These are phyloP conservation scores for Paramecium pentaurelia DNA, from an alignment of 73 alveolate genomes.

Conservation along the genomic window DNA sequence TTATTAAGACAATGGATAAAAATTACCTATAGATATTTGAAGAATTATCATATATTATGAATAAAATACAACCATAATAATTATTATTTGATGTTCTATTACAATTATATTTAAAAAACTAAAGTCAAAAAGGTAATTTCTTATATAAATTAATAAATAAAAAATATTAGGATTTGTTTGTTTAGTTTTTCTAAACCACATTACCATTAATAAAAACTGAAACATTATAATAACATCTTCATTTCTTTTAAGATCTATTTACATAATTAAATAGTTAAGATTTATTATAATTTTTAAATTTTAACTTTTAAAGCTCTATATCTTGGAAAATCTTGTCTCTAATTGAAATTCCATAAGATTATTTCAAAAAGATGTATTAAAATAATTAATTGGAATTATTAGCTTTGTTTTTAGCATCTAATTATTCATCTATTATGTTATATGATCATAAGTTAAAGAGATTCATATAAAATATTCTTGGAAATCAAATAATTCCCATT, in stretches of 20 bases:
- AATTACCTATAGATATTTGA: not conserved
- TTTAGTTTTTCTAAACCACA: not conserved
- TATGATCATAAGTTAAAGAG: conserved; percentile 43
- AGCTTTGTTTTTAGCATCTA: not conserved
- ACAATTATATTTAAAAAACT: not conserved
- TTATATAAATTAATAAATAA: not conserved
- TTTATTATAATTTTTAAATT: not conserved
- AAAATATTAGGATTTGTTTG: not conserved
- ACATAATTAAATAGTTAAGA: not conserved
- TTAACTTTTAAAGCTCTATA: not conserved
- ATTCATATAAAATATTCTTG: not conserved
- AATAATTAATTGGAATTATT: not conserved
- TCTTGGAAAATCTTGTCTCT: conserved; percentile 7
- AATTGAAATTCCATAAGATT: not conserved
- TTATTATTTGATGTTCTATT: not conserved
- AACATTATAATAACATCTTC: not conserved
- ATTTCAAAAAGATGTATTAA: not conserved
- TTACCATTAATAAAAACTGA: not conserved
- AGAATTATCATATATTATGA: not conserved
- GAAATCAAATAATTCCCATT: conserved; percentile 5
- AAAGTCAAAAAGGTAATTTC: not conserved
- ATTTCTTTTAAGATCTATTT: not conserved
- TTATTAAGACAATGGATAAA: not conserved
- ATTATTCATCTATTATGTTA: conserved; percentile 32
- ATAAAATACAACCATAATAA: not conserved